Conservation (phyloP, 225 moss, liverwort and hornwort genomes). For the Physcomitrium patens region DNA sequence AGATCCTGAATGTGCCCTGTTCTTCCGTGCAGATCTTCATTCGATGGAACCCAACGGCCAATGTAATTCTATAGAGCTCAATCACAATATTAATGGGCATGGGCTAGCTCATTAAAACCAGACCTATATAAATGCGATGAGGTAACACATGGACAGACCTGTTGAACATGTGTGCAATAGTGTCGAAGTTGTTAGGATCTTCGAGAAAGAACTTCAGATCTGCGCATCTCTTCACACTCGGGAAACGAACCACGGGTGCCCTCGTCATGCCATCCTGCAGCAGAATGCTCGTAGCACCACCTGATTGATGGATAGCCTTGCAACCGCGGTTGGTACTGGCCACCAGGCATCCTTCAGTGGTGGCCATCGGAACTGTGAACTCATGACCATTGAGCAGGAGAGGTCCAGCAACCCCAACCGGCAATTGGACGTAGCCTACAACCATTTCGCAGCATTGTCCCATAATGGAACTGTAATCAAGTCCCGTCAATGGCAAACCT, state of each 20-base stretch:
- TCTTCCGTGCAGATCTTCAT: too few species aligned
- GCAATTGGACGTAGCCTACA: constrained; percentile 89
- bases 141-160: constrained; percentile 30
- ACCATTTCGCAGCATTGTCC: constrained; percentile 99
- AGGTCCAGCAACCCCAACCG: constrained; percentile 94
- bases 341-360: constrained; percentile 92
- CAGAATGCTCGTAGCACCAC: constrained; percentile 78
- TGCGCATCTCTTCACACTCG: constrained; percentile 67
- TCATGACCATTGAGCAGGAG: constrained; percentile 78
- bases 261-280: constrained; percentile 88
- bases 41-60: too few species aligned
- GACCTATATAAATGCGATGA: too few species aligned
- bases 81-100: too few species aligned
- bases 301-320: constrained; percentile 90
- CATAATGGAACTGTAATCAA: constrained; percentile 82
- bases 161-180: constrained; percentile 81
- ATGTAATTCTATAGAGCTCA: too few species aligned
- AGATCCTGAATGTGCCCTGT: too few species aligned
- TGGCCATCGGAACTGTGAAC: constrained; percentile 91
- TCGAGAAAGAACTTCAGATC: constrained; percentile 90
- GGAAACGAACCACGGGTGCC: constrained; percentile 90
- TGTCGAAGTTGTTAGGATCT: constrained; percentile 80
- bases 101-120: too few species aligned
- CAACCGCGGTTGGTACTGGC: constrained; percentile 98
- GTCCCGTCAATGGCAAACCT: constrained; percentile 72